Conservation (phyloP, 1,284 basidiomycete species). For the Trametes hirsuta region DNA sequence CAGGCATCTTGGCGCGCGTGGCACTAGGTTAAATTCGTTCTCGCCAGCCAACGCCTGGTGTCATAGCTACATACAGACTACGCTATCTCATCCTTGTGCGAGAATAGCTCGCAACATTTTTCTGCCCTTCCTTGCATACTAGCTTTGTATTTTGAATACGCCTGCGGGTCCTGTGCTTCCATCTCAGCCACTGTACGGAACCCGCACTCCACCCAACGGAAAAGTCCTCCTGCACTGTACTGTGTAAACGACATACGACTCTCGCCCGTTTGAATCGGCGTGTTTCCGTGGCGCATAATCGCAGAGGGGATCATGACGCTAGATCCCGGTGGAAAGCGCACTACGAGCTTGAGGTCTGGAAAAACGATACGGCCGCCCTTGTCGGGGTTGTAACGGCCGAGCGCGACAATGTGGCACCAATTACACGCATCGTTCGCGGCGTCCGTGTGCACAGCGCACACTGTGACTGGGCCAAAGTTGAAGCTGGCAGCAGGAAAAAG, state of each 20-base stretch:
- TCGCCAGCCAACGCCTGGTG: no score
- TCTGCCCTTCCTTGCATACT: no score
- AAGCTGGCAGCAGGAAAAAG: conserved; percentile 1
- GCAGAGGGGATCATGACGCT: not conserved
- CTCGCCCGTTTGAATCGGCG: not conserved
- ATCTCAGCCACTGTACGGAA: not conserved
- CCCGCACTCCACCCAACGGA: conserved; percentile 1
- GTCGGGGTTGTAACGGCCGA: not conserved
- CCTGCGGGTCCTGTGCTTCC: not conserved
- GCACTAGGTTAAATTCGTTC: no score
- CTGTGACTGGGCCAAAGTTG: not conserved
- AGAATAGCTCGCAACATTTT: no score
- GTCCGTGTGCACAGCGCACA: not conserved
- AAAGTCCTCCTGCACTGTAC: not conserved
- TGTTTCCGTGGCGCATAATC: not conserved
- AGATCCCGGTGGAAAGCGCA: not conserved
- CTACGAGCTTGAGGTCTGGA: not conserved
- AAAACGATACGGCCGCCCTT: not conserved
- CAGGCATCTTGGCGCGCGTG: no score
- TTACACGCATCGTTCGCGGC: not conserved
- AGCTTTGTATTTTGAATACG: no score
- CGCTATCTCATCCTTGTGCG: no score
- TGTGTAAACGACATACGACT: not conserved
- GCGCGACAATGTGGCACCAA: no score
- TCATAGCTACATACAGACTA: no score